Percentiles rank a stretch among this genome's conserved stretches.
phyloP scores from a whole-genome alignment of 768 basidiomycete genomes.

The Pholiota microspora region DNA sequence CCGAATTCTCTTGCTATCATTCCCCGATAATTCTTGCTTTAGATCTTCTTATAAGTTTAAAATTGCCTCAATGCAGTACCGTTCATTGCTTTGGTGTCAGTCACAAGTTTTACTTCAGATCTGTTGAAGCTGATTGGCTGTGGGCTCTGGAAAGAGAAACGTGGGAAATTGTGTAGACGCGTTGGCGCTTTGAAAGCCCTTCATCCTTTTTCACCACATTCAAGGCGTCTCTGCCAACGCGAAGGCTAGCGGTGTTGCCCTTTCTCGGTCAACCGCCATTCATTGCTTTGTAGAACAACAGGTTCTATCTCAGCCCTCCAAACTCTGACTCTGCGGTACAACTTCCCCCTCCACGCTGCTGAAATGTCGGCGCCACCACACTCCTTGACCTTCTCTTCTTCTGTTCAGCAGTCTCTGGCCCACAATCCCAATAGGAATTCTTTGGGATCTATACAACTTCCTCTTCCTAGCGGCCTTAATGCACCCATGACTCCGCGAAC shows the following conservation, averaged over 20 bases:
- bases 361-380: constrained; percentile 22
- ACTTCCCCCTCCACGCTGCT: neutral
- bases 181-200: neutral
- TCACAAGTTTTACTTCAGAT: too few relatives aligned
- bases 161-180: neutral
- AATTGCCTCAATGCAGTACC: too few relatives aligned
- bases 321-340: neutral
- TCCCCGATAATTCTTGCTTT: too few relatives aligned
- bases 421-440: constrained; percentile 23
- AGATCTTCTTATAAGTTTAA: too few relatives aligned
- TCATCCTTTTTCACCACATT: neutral
- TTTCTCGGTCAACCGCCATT: neutral
- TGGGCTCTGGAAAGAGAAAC: neutral
- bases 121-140: too few relatives aligned
- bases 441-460: constrained; percentile 27
- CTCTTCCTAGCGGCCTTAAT: constrained; percentile 33
- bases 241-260: constrained; percentile 1
- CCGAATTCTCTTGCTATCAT: too few relatives aligned
- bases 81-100: too few relatives aligned
- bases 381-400: constrained; percentile 23
- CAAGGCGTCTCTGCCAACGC: neutral
- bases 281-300: constrained; percentile 8
- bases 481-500: constrained; percentile 17
- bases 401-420: constrained; percentile 20
- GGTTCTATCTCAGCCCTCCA: constrained; percentile 10